These are phyloP conservation scores for peach (Prunus persica) DNA, from an alignment of 306 rosid species.

Conservation along the genomic window DNA sequence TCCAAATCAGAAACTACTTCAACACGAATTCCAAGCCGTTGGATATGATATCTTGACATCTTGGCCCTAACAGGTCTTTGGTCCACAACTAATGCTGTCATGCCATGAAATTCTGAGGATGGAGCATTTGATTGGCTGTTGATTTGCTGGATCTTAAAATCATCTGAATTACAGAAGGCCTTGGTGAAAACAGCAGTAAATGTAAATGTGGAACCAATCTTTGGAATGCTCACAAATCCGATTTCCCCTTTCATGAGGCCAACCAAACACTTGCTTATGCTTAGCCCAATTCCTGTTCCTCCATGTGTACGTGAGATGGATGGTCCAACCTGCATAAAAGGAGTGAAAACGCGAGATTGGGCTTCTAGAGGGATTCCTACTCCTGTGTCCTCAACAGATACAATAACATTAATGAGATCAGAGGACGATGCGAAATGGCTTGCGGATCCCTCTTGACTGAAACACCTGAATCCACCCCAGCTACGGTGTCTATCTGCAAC, in stretches of 20 bases:
- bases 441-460: conserved; percentile 56
- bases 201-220: conserved; percentile 87
- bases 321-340: conserved; percentile 94
- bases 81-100: conserved; percentile 73
- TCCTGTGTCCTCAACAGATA: conserved; percentile 98
- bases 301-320: conserved; percentile 89
- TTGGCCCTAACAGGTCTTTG: conserved; percentile 69
- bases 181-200: conserved; percentile 78
- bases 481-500: conserved; percentile 61
- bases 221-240: conserved; percentile 79
- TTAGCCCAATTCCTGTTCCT: conserved; percentile 95
- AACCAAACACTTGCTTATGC: conserved; percentile 97
- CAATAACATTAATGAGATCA: conserved; percentile 63
- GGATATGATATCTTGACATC: conserved; percentile 85
- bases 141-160: conserved; percentile 47
- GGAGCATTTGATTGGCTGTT: conserved; percentile 54
- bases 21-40: conserved; percentile 76
- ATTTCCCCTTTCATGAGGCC: conserved; percentile 96
- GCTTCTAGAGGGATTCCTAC: conserved; percentile 83
- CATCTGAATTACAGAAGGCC: conserved; percentile 40
- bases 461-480: conserved; percentile 67
- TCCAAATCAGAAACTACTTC: conserved; percentile 62
- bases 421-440: conserved; percentile 47
- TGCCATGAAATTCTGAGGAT: conserved; percentile 68
- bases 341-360: conserved; percentile 76